Base-by-base conservation (phyloP, 805 yeast species). In the Candida odintsovae region DNA sequence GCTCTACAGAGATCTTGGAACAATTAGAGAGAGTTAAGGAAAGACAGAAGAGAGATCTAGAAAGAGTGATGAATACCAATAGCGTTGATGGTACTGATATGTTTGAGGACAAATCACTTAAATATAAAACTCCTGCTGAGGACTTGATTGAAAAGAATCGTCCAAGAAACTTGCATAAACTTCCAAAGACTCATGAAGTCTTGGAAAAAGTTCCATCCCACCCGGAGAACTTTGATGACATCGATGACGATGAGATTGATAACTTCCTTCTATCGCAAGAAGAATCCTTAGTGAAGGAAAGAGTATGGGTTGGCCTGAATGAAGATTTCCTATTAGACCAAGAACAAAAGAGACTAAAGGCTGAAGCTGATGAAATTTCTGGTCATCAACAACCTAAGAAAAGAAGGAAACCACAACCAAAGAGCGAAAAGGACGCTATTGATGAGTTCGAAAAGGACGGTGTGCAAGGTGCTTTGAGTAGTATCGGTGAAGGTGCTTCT, bases 291-390 rank as follows among this genome's bases (percentile, higher is more conserved):
- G 62, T 83, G 52, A 94, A 92, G 63, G 90, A 89, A 54, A 74
- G 85, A 49, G 78, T 90, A 3, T 94, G 99, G 98, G 81, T 86
- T 45, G 90, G 94, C 2, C 72, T 88, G 36, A 90, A 95, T 64
- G 86, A 86, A 49, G 98, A 90, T 25, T 94, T 79, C 60, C 67
- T 94, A 46, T 62, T 88, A 9, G 94, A 85, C 41, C 96, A 89
- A 65, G 97, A 92, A 57, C 78, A 80, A 55, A 90, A 88, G 59
- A 71, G 90, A 51, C 71, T 92, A 49, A 88, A 90, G 62, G 75
- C 76, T 44, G 96, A 90, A 61, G 94, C 96, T 0, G 98, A 94
- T 66, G 80, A 77, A 49, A 77, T 87, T 26, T 84, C 92, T 0
- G 99, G 98, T 6, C 86, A 85, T 51, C 73, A 77, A 4, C 69